Evolutionary conservation across 2,329 filamentous ascomycete genomes (phyloP), one percentile per base, ranked within the genome.

Genomic region (Ophiocordyceps camponoti-leonardi): DNA sequence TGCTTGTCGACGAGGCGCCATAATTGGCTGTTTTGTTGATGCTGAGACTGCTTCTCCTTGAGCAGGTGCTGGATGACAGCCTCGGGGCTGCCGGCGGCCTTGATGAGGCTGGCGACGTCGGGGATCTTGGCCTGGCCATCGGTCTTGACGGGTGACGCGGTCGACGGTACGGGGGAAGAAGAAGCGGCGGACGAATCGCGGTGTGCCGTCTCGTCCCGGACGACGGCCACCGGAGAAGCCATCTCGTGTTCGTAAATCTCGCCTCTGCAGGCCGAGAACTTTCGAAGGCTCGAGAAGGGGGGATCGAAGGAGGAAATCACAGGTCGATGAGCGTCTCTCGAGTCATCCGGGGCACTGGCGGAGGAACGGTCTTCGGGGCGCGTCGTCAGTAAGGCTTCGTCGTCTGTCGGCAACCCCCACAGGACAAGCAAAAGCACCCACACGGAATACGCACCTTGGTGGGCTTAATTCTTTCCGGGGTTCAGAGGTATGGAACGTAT

Each of bases 121-220:
- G 81, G 71, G 35, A 39, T 67, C 23, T 72, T 75, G n/a, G 75
- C 65, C 30, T 72, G 62, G 50, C 62, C 70, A 23, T 67, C 71
- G 53, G 76, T 51, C 75, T 49, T 45, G 20, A 41, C 35, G 6
- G 71, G 43, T 7, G 71, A 68, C 46, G 76, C 69, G 2, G 76
- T 73, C 11, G 68, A 70, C 7, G 85, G 86, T 43, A 85, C 71
- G 11, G 77, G 76, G 2, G 90, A 94, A 42, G 93, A 82, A n/a
- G 85, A 82, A n/a, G 85, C 90, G 56, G 94, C 90, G 12, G 90
- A 95, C 4, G 84, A 83, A 46, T 83, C 94, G 55, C 88, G 79
- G 46, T 63, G 65, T 40, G 55, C 54, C 45, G 60, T 55, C 47
- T 67, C 66, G 50, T 58, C 60, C 53, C 62, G 66, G 40, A 62